phyloP scores from a whole-genome alignment of 805 yeast species.

The Tetrapisispora taiwanensis region DNA sequence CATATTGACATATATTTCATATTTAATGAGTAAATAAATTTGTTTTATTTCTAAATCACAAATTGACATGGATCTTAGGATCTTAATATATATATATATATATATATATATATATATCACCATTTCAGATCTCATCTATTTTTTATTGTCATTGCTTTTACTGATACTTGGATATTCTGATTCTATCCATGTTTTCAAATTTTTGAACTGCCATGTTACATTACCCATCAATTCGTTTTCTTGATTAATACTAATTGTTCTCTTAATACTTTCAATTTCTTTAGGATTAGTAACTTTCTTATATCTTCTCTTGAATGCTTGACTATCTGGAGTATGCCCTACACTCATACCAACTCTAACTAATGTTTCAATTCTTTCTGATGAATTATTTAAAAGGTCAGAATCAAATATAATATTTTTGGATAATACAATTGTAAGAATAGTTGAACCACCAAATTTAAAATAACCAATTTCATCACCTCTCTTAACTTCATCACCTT shows the following conservation, averaged over 20 bases:
- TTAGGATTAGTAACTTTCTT: constrained; percentile 24
- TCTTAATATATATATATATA: no score
- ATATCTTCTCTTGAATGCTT: constrained; percentile 41
- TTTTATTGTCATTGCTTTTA: neutral
- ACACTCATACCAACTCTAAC: constrained; percentile 86
- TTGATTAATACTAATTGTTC: constrained; percentile 22
- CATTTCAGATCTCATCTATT: neutral
- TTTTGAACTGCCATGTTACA: constrained; percentile 23
- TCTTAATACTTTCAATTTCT: constrained; percentile 22
- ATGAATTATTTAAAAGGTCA: constrained; percentile 63
- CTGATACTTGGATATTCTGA: constrained; percentile 1
- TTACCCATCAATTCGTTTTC: constrained; percentile 12
- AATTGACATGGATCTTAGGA: no score
- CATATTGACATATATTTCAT: no score
- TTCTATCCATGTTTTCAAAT: constrained; percentile 12
- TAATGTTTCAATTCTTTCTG: constrained; percentile 64
- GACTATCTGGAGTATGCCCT: constrained; percentile 53
- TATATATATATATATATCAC: no score
- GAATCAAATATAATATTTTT: constrained; percentile 50
- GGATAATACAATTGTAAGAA: constrained; percentile 53
- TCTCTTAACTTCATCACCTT: constrained; percentile 47
- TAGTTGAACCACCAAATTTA: constrained; percentile 93
- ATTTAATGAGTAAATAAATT: no score
- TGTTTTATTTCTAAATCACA: no score
- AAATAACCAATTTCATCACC: constrained; percentile 89